These are phyloP conservation scores for Sugiyamaella qingdaonensis DNA, from an alignment of 805 yeast species.

Conservation along the genomic window DNA sequence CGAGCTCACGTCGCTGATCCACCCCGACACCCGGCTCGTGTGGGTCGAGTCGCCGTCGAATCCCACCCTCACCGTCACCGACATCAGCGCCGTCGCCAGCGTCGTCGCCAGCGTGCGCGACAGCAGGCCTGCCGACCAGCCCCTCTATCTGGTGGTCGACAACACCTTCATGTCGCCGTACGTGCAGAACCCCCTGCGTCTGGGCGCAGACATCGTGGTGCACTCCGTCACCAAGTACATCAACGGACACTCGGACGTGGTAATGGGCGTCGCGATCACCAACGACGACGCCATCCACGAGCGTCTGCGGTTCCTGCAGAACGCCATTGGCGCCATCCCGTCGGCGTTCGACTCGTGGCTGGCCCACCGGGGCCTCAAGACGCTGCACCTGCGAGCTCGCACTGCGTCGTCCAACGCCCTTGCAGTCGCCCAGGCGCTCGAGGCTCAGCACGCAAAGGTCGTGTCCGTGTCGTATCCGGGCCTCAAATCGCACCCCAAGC, in stretches of 20 bases:
- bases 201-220: constrained; percentile 83
- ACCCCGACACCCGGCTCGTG: constrained; percentile 63
- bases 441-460: constrained; percentile 42
- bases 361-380: constrained; percentile 88
- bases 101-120: constrained; percentile 45
- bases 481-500: constrained; percentile 58
- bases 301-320: constrained; percentile 70
- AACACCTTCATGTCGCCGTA: constrained; percentile 87
- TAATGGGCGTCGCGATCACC: constrained; percentile 77
- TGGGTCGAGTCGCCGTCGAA: constrained; percentile 90
- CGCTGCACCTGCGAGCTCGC: constrained; percentile 73
- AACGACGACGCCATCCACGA: constrained; percentile 58
- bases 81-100: constrained; percentile 57
- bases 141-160: constrained; percentile 66
- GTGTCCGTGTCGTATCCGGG: constrained; percentile 81
- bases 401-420: constrained; percentile 65
- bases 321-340: constrained; percentile 85
- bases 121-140: constrained; percentile 41
- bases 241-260: constrained; percentile 91
- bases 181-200: constrained; percentile 74
- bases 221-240: constrained; percentile 89
- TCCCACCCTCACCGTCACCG: constrained; percentile 79
- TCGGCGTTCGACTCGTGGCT: constrained; percentile 91
- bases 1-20: constrained; percentile 55
- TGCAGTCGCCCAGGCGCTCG: constrained; percentile 63